Conservation (phyloP, 805 yeast species). For the Metschnikowia gelsemii region DNA sequence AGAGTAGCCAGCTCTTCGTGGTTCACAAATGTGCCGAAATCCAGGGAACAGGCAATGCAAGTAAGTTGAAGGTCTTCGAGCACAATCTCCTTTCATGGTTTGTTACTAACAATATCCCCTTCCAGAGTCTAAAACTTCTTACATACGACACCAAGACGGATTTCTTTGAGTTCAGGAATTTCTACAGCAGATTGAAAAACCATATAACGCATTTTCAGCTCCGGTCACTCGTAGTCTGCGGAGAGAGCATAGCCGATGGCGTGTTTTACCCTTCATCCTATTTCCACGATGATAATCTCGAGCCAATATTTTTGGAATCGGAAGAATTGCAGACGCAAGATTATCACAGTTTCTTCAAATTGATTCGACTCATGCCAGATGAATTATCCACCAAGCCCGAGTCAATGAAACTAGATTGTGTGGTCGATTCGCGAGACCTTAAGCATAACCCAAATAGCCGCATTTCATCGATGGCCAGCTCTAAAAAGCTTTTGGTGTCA, state of each 20-base stretch:
- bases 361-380: constrained; percentile 37
- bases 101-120: constrained; percentile 23
- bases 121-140: constrained; percentile 24
- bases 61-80: constrained; percentile 27
- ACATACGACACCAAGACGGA: constrained; percentile 29
- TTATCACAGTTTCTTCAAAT: constrained; percentile 34
- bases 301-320: constrained; percentile 24
- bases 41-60: constrained; percentile 32
- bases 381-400: constrained; percentile 14
- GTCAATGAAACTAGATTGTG: constrained; percentile 37
- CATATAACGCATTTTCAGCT: constrained; percentile 58
- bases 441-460: constrained; percentile 35
- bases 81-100: not conserved
- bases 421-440: constrained; percentile 36
- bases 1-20: constrained; percentile 37
- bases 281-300: constrained; percentile 31
- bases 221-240: constrained; percentile 48
- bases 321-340: constrained; percentile 16
- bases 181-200: constrained; percentile 46
- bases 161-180: constrained; percentile 39
- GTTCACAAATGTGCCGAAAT: constrained; percentile 39
- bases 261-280: constrained; percentile 42
- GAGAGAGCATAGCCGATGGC: constrained; percentile 32
- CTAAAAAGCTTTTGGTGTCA: constrained; percentile 42
- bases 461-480: constrained; percentile 49